Percentiles rank a stretch among this genome's conserved stretches.
Evolutionary conservation across 2,329 filamentous ascomycete genomes (phyloP).

Genomic region (Arthroderma uncinatum): DNA sequence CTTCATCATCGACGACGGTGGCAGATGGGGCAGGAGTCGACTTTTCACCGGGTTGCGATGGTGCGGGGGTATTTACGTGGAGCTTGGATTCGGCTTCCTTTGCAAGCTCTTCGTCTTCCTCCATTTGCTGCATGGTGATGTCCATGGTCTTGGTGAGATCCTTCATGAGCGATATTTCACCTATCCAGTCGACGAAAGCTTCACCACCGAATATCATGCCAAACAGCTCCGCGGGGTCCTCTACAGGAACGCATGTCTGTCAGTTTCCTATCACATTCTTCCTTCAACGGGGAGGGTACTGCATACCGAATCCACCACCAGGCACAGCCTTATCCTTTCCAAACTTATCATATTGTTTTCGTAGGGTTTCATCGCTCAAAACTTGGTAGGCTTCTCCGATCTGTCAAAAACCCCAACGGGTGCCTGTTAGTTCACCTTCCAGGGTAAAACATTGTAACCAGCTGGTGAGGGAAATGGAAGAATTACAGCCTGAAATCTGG

Average conservation of each 20-base stretch:
- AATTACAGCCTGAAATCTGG: constrained; percentile 77
- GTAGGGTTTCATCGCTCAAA: constrained; percentile 73
- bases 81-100: constrained; percentile 42
- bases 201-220: constrained; percentile 96
- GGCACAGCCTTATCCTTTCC: constrained; percentile 93
- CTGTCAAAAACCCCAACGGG: constrained; percentile 23
- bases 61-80: constrained; percentile 18
- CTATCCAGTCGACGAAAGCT: constrained; percentile 91
- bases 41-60: not conserved
- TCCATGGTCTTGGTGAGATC: constrained; percentile 97
- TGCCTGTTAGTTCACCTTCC: not conserved
- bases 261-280: not conserved
- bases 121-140: constrained; percentile 74
- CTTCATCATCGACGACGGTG: not conserved
- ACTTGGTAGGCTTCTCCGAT: constrained; percentile 64
- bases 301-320: constrained; percentile 69
- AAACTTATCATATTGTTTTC: constrained; percentile 90
- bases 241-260: constrained; percentile 28
- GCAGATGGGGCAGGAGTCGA: not conserved
- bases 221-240: constrained; percentile 95
- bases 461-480: not conserved
- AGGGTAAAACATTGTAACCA: too few relatives aligned
- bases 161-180: constrained; percentile 97
- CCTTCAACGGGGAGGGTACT: not conserved
- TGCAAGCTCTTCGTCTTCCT: constrained; percentile 48